Evolutionary conservation across 225 moss, liverwort and hornwort species (phyloP).

Genomic region (Physcomitrellopsis africana): DNA sequence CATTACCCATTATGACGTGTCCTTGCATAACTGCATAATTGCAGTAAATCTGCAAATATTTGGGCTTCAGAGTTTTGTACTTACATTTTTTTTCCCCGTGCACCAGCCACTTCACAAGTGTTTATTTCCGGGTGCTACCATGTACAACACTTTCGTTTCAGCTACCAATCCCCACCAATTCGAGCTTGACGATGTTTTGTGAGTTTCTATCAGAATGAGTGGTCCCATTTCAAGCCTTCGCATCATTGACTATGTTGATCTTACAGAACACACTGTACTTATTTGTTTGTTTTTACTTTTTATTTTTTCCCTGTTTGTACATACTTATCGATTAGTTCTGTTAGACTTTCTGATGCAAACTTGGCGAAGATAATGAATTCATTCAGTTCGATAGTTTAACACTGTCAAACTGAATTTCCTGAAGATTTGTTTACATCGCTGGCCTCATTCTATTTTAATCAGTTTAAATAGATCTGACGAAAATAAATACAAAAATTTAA

Average conservation of each 20-base stretch:
- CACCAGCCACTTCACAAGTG: constrained; percentile 93
- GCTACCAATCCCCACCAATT: constrained; percentile 95
- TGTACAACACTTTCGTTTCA: constrained; percentile 79
- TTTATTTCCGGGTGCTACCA: constrained; percentile 87
- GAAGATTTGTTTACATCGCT: too few relatives aligned
- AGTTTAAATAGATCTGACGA: too few relatives aligned
- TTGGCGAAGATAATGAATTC: too few relatives aligned
- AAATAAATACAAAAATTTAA: too few relatives aligned
- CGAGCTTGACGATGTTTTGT: constrained; percentile 92
- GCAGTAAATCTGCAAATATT: constrained; percentile 13
- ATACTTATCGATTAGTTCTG: too few relatives aligned
- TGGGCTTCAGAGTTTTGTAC: constrained; percentile 21
- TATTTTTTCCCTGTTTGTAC: too few relatives aligned
- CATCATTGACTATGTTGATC: neutral
- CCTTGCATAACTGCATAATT: constrained; percentile 1
- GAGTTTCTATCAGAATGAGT: constrained; percentile 41
- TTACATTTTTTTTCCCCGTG: constrained; percentile 25
- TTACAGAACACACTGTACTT: neutral
- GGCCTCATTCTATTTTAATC: too few relatives aligned
- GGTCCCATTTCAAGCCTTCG: constrained; percentile 10
- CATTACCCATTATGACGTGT: neutral
- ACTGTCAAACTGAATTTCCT: too few relatives aligned
- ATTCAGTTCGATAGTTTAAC: too few relatives aligned
- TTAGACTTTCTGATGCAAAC: neutral
- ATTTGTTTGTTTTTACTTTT: too few relatives aligned